Conservation (phyloP, 495 filamentous ascomycete genomes). For the Xylaria castorea region DNA sequence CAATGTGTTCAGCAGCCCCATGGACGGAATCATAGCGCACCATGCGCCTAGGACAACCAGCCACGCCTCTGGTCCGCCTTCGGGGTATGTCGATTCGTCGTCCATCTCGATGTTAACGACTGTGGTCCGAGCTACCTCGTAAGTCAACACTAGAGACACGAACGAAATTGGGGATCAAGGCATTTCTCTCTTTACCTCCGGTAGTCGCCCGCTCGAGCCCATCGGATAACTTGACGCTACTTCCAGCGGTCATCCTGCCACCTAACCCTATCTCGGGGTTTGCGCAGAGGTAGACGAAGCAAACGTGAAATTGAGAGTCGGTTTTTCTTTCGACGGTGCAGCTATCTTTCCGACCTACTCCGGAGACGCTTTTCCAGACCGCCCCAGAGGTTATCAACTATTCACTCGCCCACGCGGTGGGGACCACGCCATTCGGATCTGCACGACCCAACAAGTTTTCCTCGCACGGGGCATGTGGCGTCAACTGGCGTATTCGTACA, state of each 20-base stretch:
- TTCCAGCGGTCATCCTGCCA: not conserved
- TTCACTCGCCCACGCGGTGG: not conserved
- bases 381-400: not conserved
- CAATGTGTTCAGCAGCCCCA: conserved; percentile 68
- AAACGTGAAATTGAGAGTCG: not conserved
- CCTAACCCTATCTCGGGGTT: not conserved
- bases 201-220: not conserved
- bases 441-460: conserved; percentile 4
- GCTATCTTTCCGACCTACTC: not conserved
- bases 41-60: conserved; percentile 67
- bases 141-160: not conserved
- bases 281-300: not conserved
- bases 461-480: conserved; percentile 19
- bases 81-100: conserved; percentile 58
- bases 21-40: conserved; percentile 67
- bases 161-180: not conserved
- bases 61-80: conserved; percentile 67
- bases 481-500: conserved; percentile 2
- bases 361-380: not conserved
- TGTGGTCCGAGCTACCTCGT: not conserved
- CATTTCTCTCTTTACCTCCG: not conserved
- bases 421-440: conserved; percentile 20
- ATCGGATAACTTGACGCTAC: not conserved
- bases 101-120: not conserved
- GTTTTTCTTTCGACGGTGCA: not conserved